These are phyloP conservation scores for Chytriomyces confervae DNA, from an alignment of 192 early-diverging fungal genomes.

Conservation along the genomic window DNA sequence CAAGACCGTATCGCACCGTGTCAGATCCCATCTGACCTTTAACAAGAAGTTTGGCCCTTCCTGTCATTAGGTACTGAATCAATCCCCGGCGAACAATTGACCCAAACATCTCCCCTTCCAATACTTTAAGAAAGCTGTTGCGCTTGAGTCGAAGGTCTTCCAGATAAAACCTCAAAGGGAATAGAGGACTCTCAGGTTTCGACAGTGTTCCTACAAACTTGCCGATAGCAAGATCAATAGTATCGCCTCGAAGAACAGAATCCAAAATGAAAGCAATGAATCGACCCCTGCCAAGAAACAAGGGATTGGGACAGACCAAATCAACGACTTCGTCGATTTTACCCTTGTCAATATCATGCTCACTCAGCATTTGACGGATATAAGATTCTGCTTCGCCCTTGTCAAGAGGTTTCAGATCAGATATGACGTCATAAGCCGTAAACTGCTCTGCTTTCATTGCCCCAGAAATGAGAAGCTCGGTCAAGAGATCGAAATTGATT, in stretches of 20 bases:
- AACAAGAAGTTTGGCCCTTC: conserved; percentile 23
- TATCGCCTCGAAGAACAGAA: conserved; percentile 28
- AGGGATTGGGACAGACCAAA: conserved; percentile 25
- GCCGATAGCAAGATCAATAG: conserved; percentile 36
- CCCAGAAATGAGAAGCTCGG: conserved; percentile 25
- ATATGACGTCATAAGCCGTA: conserved; percentile 19
- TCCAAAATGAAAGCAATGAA: conserved; percentile 46
- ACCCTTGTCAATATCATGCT: conserved; percentile 19
- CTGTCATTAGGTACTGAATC: conserved; percentile 31
- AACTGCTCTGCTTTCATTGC: conserved; percentile 28
- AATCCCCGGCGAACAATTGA: conserved; percentile 24
- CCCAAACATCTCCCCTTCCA: conserved; percentile 31
- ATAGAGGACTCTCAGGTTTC: conserved; percentile 24
- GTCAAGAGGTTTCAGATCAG: conserved; percentile 25
- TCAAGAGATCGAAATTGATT: conserved; percentile 35
- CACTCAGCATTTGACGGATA: conserved; percentile 27
- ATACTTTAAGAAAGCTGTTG: conserved; percentile 12
- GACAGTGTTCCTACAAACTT: conserved; percentile 30
- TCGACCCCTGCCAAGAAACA: conserved; percentile 39
- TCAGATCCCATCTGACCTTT: conserved; percentile 20
- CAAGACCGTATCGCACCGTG: conserved; percentile 37
- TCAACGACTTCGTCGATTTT: conserved; percentile 31
- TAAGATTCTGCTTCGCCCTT: conserved; percentile 18
- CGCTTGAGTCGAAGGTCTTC: conserved; percentile 35
- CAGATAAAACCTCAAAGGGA: conserved; percentile 39